These are phyloP conservation scores for Catunica adiposa DNA, from an alignment of 2,329 filamentous ascomycete genomes.

Conservation along the genomic window DNA sequence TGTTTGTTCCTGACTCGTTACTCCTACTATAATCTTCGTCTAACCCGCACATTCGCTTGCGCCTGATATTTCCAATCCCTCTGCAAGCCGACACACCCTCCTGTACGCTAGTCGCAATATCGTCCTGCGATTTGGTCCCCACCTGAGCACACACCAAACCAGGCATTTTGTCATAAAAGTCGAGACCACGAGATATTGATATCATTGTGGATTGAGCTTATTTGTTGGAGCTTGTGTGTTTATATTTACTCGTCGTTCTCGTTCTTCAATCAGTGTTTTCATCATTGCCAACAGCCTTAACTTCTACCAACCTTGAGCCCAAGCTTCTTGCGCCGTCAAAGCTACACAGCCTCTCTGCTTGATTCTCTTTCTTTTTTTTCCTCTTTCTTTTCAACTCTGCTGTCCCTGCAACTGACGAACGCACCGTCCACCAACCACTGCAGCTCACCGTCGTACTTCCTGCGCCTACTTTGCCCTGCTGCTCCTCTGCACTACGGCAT, in stretches of 20 bases:
- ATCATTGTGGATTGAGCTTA: neutral
- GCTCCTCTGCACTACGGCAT: neutral
- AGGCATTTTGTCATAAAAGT: too few relatives aligned
- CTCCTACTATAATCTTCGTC: too few relatives aligned
- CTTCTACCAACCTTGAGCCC: neutral
- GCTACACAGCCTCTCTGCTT: conserved; percentile 2
- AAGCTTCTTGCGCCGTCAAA: neutral
- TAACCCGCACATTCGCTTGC: too few relatives aligned
- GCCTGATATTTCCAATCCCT: too few relatives aligned
- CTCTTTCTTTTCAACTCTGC: neutral
- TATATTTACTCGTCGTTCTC: neutral
- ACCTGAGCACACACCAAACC: too few relatives aligned
- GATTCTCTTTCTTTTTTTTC: neutral
- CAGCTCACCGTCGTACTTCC: neutral
- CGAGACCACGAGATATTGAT: too few relatives aligned
- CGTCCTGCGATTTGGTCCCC: too few relatives aligned
- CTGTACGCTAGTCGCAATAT: too few relatives aligned
- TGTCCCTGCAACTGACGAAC: conserved; percentile 1
- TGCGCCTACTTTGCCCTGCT: conserved; percentile 1
- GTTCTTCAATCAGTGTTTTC: neutral
- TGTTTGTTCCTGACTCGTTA: too few relatives aligned
- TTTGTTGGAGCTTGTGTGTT: too few relatives aligned
- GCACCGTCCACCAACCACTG: conserved; percentile 1
- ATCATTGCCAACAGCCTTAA: too few relatives aligned
- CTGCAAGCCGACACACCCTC: too few relatives aligned